phyloP scores from a whole-genome alignment of 2,329 filamentous ascomycete species.

The Chrysoporthe puriensis region DNA sequence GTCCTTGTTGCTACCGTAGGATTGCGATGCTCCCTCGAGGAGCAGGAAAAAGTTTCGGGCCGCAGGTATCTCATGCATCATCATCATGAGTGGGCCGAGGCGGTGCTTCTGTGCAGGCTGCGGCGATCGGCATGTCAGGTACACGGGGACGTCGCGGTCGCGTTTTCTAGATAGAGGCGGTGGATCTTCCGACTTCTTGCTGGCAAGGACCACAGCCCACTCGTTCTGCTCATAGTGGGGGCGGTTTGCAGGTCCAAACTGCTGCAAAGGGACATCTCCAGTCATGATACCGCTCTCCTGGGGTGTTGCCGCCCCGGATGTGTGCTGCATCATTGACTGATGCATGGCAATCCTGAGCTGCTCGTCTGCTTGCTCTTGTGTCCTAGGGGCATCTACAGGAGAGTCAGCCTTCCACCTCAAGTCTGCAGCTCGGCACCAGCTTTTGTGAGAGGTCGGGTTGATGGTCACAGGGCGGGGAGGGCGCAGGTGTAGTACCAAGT shows the following conservation, averaged over 20 bases:
- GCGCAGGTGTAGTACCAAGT: constrained; percentile 42
- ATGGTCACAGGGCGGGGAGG: background rate
- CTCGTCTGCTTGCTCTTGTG: constrained; percentile 52
- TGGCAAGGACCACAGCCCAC: constrained; percentile 62
- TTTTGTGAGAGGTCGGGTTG: background rate
- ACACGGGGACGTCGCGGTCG: constrained; percentile 50
- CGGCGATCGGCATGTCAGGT: constrained; percentile 48
- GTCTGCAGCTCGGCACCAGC: constrained; percentile 27
- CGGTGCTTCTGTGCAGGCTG: constrained; percentile 41
- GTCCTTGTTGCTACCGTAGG: constrained; percentile 59
- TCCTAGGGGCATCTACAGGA: constrained; percentile 35
- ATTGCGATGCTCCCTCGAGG: constrained; percentile 45
- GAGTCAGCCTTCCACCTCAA: constrained; percentile 24
- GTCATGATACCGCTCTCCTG: constrained; percentile 56
- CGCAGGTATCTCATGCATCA: constrained; percentile 63
- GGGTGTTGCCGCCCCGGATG: constrained; percentile 47
- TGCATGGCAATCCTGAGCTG: constrained; percentile 45
- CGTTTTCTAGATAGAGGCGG: constrained; percentile 51
- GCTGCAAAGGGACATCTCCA: constrained; percentile 38
- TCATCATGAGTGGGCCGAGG: constrained; percentile 59
- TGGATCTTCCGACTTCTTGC: constrained; percentile 41
- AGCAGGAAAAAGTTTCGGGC: constrained; percentile 58
- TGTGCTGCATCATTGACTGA: constrained; percentile 30
- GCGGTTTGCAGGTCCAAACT: constrained; percentile 64
- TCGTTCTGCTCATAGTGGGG: constrained; percentile 56